These are phyloP conservation scores for Podaxis sp. DNA, from an alignment of 768 basidiomycete species.

Conservation along the genomic window DNA sequence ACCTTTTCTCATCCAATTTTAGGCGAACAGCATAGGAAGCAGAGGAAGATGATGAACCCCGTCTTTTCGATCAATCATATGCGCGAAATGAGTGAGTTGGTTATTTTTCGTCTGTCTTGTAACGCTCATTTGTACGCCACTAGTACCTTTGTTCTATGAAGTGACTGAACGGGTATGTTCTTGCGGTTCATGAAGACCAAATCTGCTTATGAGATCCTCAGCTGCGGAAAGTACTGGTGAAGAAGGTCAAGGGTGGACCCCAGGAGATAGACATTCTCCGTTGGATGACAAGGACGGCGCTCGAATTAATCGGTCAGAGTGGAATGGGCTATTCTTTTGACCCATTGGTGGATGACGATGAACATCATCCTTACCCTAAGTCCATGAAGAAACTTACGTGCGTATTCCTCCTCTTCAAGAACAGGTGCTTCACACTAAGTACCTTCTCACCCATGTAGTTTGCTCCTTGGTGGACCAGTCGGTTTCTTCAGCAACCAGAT, in stretches of 20 bases:
- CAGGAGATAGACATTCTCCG: slow-evolving; percentile 17
- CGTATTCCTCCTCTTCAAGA: too few relatives aligned
- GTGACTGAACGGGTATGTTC: slow-evolving; percentile 23
- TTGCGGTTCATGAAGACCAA: background rate
- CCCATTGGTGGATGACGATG: slow-evolving; percentile 26
- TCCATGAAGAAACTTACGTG: slow-evolving; percentile 24
- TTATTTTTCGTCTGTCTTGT: too few relatives aligned
- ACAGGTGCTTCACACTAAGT: too few relatives aligned
- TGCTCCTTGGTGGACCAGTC: background rate
- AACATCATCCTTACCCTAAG: slow-evolving; percentile 29
- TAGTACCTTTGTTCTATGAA: slow-evolving; percentile 24
- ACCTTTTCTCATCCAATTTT: background rate
- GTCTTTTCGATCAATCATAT: slow-evolving; percentile 36
- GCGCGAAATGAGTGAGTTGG: slow-evolving; percentile 24
- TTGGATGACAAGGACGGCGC: slow-evolving; percentile 31
- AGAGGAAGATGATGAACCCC: slow-evolving; percentile 39
- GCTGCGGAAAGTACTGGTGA: too few relatives aligned
- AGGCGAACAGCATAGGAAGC: slow-evolving; percentile 38
- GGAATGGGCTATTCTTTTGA: slow-evolving; percentile 33
- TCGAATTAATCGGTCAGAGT: slow-evolving; percentile 32
- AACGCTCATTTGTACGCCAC: too few relatives aligned
- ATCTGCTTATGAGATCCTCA: too few relatives aligned
- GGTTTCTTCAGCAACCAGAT: background rate
- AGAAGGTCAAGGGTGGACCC: slow-evolving; percentile 16
- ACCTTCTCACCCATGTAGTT: background rate